Evolutionary conservation across 2,329 filamentous ascomycete genomes (phyloP), one percentile per base, ranked within the genome.

Genomic region (Triangularia verruculosa): DNA sequence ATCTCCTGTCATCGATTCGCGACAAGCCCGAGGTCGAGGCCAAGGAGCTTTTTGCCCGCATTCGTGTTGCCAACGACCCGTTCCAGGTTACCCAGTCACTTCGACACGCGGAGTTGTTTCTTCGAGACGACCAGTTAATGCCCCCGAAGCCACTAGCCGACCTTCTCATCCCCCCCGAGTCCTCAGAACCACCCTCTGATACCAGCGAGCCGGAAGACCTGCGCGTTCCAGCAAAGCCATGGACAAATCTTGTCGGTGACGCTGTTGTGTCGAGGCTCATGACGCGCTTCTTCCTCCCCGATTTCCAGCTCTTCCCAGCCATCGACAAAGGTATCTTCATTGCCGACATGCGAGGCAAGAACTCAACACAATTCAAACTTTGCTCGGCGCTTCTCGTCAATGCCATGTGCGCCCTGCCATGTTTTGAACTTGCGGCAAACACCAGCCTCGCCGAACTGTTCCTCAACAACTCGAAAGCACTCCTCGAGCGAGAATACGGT

Each of bases 331-430:
- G 47, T 17, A 13, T 34, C 20, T 25, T 58, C 17, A 12, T 58
- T 9, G 11, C 20, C 11, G 56, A 43, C n/a, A 58, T 58, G 56
- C 32, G 24, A 20, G 32, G 4, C 22, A 24, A 32, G 22, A 43
- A 58, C 20, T 32, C 32, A 11, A 43, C 28, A 3, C 15, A 11
- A 17, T 20, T 13, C 17, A 15, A 43, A 2, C 15, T 39, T 8
- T 58, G 56, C 17, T 43, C 56, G 8, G 9, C 56, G 3, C 30
- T 58, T 58, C 56, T 58, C 2, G 56, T 47, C 56, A 58, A 58
- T 13, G 20, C 56, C 1, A 43, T 58, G 32, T 58, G 56, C 13
- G 56, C 56, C 11, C 15, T 58, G 11, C 17, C 28, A 12, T 58
- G 30, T 13, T 32, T 57, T 34, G 25, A 32, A 12, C 9, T 25